Base-by-base conservation (phyloP, 495 filamentous ascomycete genomes). In the Collariella sp. region DNA sequence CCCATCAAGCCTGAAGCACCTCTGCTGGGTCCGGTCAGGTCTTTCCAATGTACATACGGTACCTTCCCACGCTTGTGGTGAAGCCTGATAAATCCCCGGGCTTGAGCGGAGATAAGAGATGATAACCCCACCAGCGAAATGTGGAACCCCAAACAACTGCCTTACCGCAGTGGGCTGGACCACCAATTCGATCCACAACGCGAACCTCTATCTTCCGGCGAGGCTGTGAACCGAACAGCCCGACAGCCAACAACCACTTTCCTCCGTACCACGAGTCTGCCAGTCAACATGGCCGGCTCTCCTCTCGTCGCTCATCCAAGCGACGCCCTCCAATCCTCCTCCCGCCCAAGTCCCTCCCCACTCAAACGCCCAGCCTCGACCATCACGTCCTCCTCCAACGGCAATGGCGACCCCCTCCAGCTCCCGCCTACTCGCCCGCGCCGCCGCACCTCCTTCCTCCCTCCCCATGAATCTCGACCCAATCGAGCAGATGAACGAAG, bases 401-500 rank as follows among this genome's bases (percentile, higher is more conserved):
- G 48, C 54, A 55, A 60, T 35, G 59, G 59, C 63, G n/a, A 52
- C 66, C 29, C 61, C 68, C 4, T 31, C 26, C 9, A 31, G 26
- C 9, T 31, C 26, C 60, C 23, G 57, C 49, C 35, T 31, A 46
- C 18, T 19, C 38, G 3, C 3, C 19, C 48, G 53, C 43, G 34
- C 62, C n/a, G 34, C 65, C 23, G 49, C n/a, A 54, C 50, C n/a
- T 48, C 57, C 13, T 52, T 51, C 13, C 51, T 35, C 10, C 19
- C 35, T n/a, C 31, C 15, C 41, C 48, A 50, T 60, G 38, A 64
- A 61, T 7, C 66, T 67, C 34, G 88, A 95, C 60, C 71, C 89
- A 5, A 82, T 87, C 7, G 89, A 95, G 64, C 85, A 94, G 66
- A 76, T 98, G 58, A 96, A 98, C 65, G 86, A 89, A 43, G 81